Evolutionary conservation across 129 eudicot genomes (phyloP).

Genomic region (Artemisia argyi): DNA sequence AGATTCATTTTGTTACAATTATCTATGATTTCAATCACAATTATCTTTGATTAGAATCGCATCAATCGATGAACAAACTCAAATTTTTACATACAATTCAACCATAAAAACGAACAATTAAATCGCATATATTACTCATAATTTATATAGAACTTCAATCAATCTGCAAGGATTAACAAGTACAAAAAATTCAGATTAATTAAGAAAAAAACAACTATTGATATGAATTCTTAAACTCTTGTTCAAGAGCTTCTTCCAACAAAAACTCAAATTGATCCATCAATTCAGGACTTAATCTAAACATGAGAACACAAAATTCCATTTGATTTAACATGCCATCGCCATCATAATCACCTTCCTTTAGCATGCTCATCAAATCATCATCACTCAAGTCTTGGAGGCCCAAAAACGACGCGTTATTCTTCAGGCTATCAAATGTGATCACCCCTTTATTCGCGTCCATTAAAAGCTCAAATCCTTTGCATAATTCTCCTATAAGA

Average conservation of each 20-base stretch:
- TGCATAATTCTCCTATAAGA: constrained; percentile 69
- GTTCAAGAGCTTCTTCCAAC: constrained; percentile 34
- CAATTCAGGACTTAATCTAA: constrained; percentile 78
- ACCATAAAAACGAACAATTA: too few relatives aligned
- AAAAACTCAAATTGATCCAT: constrained; percentile 62
- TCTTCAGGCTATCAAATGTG: constrained; percentile 77
- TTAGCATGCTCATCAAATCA: constrained; percentile 63
- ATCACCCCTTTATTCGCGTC: constrained; percentile 69
- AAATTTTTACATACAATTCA: too few relatives aligned
- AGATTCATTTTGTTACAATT: background rate
- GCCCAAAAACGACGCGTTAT: constrained; percentile 56
- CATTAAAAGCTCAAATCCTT: constrained; percentile 66
- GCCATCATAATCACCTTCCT: constrained; percentile 76
- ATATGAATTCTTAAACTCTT: constrained; percentile 27
- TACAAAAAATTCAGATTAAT: background rate
- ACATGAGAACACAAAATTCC: constrained; percentile 93
- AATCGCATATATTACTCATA: too few relatives aligned
- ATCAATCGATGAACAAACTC: background rate
- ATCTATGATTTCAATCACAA: background rate
- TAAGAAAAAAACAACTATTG: background rate
- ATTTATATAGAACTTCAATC: constrained; percentile 3
- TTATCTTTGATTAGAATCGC: background rate
- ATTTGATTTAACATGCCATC: constrained; percentile 75
- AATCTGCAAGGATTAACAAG: background rate
- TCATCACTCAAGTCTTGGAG: constrained; percentile 61